phyloP scores from a whole-genome alignment of 2,329 filamentous ascomycete genomes.

The Biscogniauxia marginata region DNA sequence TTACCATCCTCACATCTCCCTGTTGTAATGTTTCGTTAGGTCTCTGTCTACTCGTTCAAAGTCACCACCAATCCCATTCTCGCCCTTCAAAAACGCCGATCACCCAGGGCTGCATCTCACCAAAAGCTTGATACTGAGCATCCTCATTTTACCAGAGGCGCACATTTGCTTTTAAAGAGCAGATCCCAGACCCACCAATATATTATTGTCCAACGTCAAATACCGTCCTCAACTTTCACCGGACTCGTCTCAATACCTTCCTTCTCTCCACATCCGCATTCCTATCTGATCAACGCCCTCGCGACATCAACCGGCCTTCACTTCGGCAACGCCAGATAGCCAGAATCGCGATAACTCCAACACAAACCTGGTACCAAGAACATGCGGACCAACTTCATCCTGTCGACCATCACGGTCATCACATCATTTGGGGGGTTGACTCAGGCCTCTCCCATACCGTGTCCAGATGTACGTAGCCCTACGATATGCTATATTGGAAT shows the following conservation, averaged over 20 bases:
- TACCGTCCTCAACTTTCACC: neutral
- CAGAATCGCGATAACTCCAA: neutral
- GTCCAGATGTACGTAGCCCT: constrained; percentile 36
- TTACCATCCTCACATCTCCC: neutral
- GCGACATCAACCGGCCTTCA: neutral
- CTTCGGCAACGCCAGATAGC: neutral
- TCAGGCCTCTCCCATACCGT: constrained; percentile 37
- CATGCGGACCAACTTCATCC: constrained; percentile 28
- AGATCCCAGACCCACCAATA: neutral
- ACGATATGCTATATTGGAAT: neutral
- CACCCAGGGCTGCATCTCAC: neutral
- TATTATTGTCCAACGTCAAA: neutral
- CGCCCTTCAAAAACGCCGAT: neutral
- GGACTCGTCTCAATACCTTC: too few relatives aligned
- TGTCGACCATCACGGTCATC: constrained; percentile 23
- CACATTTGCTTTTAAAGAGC: neutral
- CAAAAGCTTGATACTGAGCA: neutral
- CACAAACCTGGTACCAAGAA: constrained; percentile 3
- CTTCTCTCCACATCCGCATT: neutral
- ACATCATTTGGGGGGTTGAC: constrained; percentile 27
- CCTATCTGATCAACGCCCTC: neutral
- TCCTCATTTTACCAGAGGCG: too few relatives aligned
- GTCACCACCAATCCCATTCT: neutral
- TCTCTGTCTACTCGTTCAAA: neutral
- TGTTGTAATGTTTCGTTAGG: neutral